Evolutionary conservation across 352 stramenopile genomes (phyloP).

Genomic region (Pythium chondricola): DNA sequence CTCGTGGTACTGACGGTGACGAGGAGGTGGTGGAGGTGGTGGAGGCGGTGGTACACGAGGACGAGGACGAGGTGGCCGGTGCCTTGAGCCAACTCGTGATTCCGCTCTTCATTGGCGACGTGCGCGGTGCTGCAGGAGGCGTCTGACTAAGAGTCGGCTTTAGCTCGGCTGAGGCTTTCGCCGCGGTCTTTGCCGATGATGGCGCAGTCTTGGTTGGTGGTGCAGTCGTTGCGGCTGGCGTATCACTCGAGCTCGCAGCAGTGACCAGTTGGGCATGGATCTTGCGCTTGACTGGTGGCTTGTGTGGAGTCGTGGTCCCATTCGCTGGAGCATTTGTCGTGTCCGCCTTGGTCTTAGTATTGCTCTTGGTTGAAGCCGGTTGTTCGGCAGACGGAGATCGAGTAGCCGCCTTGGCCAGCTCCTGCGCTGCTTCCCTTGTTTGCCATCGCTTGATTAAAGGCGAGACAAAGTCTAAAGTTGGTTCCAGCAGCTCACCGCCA

Average conservation of each 20-base stretch:
- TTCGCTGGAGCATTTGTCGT: not conserved
- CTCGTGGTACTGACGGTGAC: not conserved
- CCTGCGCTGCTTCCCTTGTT: constrained; percentile 2
- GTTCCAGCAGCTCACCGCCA: too few relatives aligned
- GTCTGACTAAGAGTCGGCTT: constrained; percentile 1
- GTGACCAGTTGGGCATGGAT: constrained; percentile 12
- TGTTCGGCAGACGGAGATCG: too few relatives aligned
- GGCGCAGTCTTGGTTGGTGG: not conserved
- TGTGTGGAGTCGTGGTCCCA: constrained; percentile 1
- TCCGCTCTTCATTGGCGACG: constrained; percentile 11
- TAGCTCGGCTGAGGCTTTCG: not conserved
- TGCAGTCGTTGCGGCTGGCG: not conserved
- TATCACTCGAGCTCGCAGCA: not conserved
- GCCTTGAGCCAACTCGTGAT: constrained; percentile 19
- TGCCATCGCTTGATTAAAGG: constrained; percentile 17
- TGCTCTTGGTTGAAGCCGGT: constrained; percentile 14
- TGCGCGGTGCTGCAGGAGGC: not conserved
- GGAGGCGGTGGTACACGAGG: not conserved
- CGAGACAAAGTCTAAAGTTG: constrained; percentile 13
- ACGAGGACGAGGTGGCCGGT: not conserved
- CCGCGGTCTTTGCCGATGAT: not conserved
- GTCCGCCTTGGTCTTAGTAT: constrained; percentile 1
- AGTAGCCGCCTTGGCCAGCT: not conserved
- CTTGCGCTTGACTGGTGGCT: constrained; percentile 18
- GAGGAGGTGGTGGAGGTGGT: not conserved